Evolutionary conservation across 495 filamentous ascomycete genomes (phyloP), one percentile per base, ranked within the genome.

Genomic region (Podospora tetraspora): DNA sequence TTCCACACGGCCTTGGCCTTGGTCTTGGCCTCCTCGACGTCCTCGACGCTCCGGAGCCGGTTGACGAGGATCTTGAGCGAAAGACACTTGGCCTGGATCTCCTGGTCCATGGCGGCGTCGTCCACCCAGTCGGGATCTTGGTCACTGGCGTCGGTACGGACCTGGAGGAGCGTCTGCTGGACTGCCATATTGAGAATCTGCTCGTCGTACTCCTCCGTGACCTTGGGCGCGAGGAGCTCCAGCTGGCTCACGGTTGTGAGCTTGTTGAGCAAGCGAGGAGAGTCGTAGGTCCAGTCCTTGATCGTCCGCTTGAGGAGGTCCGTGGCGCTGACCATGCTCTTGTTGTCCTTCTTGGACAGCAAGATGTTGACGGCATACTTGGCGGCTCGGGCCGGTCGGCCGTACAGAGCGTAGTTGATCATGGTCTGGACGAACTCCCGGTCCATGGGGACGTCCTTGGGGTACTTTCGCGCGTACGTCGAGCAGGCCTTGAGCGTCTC

Each of bases 361-460:
- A 98, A 82, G 73, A 98, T 92, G 27, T 91, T 91, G 43, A 98
- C 89, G 0, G 95, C 96, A 79, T 97, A 90, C 77, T 98, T 99
- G 10, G 94, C 92, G 19, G 91, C 91, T 70, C 88, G 88, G 13
- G 92, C 85, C 3, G 95, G 94, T 30, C 84, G 83, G 57, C 95
- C 94, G 74, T 92, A 88, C 23, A 93, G 83, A 3, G 94, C 91
- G 75, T 92, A 97, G 68, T 83, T 88, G 57, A 89, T 84, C 73
- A 98, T 83, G 21, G 92, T 89, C 70, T 94, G 89, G 25, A 87
- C 79, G 68, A 98, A 96, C 70, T 92, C 94, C 59, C 91, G 89
- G 68, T 96, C 92, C 65, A 89, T 85, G 0, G 94, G 92, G 63
- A 98, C 85, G 59, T 97, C 94, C 22, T 87, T 85, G 0, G 94